A percentile compares a stretch with the other conserved stretches of the same genome.
Conservation (phyloP, 2,329 filamentous ascomycete species). For the Neopestalotiopsis sp. region DNA sequence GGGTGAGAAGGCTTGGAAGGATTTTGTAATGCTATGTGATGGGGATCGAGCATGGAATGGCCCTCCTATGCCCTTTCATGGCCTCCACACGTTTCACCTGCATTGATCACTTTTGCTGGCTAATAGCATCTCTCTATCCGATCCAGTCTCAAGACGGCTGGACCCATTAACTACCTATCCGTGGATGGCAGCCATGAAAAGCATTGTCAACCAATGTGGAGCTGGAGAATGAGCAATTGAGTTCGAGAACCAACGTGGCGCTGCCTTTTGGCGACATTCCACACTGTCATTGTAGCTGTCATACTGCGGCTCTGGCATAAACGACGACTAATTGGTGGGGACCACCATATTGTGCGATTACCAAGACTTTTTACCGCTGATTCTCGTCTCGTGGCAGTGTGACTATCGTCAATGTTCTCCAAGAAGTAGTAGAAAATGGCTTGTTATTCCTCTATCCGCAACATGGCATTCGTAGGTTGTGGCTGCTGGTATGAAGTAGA, state of each 20-base stretch:
- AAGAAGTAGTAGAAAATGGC: neutral
- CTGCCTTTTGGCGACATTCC: neutral
- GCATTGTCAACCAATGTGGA: neutral
- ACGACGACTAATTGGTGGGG: neutral
- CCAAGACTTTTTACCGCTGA: no score
- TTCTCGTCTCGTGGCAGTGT: no score
- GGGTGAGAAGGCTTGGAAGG: neutral
- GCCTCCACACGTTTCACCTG: neutral
- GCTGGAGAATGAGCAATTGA: neutral
- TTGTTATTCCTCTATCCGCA: neutral
- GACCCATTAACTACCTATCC: neutral
- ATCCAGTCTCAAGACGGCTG: neutral
- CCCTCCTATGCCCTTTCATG: no score
- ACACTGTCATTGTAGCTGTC: neutral
- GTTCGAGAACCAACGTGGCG: neutral
- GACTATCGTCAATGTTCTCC: neutral
- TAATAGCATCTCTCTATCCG: neutral
- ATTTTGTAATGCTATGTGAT: neutral
- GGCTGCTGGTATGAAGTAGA: neutral
- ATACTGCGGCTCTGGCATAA: neutral
- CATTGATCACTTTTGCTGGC: neutral
- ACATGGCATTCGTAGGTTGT: neutral
- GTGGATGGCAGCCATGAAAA: slow-evolving; percentile 9
- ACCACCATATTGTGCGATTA: no score
- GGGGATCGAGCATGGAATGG: neutral